Conservation (phyloP, 306 rosid species). For the Cucurbita moschata region DNA sequence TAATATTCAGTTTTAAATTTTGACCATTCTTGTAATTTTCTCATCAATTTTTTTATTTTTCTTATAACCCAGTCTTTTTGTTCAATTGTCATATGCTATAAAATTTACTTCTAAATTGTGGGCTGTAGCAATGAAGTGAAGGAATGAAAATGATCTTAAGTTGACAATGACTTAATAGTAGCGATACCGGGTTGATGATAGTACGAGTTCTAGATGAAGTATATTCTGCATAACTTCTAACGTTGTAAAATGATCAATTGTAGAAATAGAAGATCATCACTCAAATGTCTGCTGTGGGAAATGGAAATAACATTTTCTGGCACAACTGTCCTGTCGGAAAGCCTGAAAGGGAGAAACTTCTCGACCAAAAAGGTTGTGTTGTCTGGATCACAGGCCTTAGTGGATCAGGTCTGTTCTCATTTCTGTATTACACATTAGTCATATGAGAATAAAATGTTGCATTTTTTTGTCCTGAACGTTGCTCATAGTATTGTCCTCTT, state of each 20-base stretch:
- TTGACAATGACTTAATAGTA: background rate
- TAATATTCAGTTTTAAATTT: background rate
- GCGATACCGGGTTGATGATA: background rate
- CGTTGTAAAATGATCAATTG: background rate
- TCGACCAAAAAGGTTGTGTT: slow-evolving; percentile 77
- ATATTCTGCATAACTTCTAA: background rate
- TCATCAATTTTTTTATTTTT: background rate
- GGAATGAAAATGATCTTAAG: background rate
- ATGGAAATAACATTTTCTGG: slow-evolving; percentile 75
- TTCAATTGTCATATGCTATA: background rate
- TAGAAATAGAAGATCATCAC: background rate
- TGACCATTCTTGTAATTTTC: background rate
- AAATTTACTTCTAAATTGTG: background rate
- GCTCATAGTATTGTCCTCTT: background rate
- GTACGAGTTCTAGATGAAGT: background rate
- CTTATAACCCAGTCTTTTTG: background rate
- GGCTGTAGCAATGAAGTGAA: background rate
- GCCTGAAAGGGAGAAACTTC: slow-evolving; percentile 68
- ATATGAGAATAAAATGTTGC: background rate
- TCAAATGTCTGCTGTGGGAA: slow-evolving; percentile 43
- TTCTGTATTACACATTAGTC: background rate
- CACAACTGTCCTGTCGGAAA: slow-evolving; percentile 60
- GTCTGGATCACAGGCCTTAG: slow-evolving; percentile 91
- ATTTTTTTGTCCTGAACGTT: background rate
- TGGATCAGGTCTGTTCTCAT: slow-evolving; percentile 54